Base-by-base conservation (phyloP, 345 rosid genomes). In the Firmiana major region DNA sequence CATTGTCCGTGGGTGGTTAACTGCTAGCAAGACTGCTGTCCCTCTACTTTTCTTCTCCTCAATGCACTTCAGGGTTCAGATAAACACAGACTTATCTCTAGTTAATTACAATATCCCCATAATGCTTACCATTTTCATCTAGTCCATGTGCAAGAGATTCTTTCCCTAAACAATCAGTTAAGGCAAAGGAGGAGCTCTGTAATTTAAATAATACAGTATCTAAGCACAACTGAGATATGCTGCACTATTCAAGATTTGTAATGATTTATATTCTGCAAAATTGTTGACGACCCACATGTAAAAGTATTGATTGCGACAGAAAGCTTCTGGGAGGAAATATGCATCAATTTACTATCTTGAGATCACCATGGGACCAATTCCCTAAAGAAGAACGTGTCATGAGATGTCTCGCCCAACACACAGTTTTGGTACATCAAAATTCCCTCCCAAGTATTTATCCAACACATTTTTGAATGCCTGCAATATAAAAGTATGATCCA, bases 391-490 rank as follows among this genome's bases (percentile, higher is more conserved):
- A 77, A 71, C 64, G 79, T 77, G 26, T 80, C 83, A 64, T 55
- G 40, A 42, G 46, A 49, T 65, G 57, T 75, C 84, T 80, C 67
- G 57, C 79, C 85, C 19, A 59, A 73, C 63, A 49, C 63, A 71
- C 57, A 79, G 81, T 70, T 83, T 83, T 49, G 71, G 79, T 71
- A 63, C 49, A 79, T 82, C 74, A 60, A 68, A 79, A 75, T 77
- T 85, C 74, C 87, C 92, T 59, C 93, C 97, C 84, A 89, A 40
- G 59, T 85, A 88, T 72, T 90, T 90, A 70, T 88, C 90, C 79
- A 89, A 48, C 38, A 90, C 92, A 80, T 81, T 90, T 83, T 88
- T 78, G 85, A 90, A 88, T 65, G 84, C 94, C 98, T 91, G 93
- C 81, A 83, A 75, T 71, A 74, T 13, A 60, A 77, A 75, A 77